These are phyloP conservation scores for Astragalus glycyphyllos DNA, from an alignment of 306 rosid species.

Conservation along the genomic window DNA sequence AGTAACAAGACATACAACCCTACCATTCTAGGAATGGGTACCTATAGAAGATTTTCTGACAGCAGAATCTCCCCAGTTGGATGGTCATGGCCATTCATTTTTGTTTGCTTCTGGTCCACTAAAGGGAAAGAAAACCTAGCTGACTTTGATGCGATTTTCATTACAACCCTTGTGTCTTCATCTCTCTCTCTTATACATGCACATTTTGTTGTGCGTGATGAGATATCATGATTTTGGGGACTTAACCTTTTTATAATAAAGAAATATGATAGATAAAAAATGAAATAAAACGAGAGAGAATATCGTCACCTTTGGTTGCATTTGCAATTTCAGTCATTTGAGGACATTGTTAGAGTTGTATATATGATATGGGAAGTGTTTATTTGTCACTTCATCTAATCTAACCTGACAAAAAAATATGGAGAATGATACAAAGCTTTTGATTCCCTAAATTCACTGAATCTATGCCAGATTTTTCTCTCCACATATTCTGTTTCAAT, in stretches of 20 bases:
- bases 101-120: conserved; percentile 45
- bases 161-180: conserved; percentile 37
- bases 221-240: too few relatives aligned
- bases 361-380: too few relatives aligned
- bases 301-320: too few relatives aligned
- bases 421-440: too few relatives aligned
- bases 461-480: neutral
- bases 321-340: too few relatives aligned
- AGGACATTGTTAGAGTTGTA: too few relatives aligned
- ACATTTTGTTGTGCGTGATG: neutral
- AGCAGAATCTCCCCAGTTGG: conserved; percentile 58
- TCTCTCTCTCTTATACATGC: conserved; percentile 12
- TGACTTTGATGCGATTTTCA: conserved; percentile 44
- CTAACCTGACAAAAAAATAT: too few relatives aligned
- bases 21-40: conserved; percentile 42
- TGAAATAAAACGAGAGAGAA: too few relatives aligned
- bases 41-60: conserved; percentile 68
- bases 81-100: conserved; percentile 52
- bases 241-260: too few relatives aligned
- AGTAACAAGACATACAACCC: conserved; percentile 33
- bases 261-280: too few relatives aligned
- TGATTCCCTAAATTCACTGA: too few relatives aligned
- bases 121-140: conserved; percentile 40
- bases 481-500: neutral
- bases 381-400: too few relatives aligned